Conservation (phyloP, 73 alveolate genomes). For the Blepharisma stoltei region DNA sequence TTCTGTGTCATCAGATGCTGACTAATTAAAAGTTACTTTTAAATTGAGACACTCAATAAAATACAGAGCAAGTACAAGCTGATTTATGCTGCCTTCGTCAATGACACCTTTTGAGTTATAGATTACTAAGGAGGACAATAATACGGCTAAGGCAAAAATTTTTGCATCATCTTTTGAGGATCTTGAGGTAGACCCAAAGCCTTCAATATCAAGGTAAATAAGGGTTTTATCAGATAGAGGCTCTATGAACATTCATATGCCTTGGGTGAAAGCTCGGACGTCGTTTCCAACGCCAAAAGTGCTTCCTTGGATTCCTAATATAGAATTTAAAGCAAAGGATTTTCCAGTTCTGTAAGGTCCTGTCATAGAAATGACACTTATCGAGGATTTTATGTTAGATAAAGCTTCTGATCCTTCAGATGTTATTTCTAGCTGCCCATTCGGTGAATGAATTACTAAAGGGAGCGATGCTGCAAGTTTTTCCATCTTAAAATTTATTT, state of each 20-base stretch:
- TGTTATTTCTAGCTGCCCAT: too few species aligned
- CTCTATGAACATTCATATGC: constrained; percentile 85
- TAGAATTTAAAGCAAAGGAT: constrained; percentile 69
- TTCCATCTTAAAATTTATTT: too few species aligned
- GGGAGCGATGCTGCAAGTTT: too few species aligned
- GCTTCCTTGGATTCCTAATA: constrained; percentile 31
- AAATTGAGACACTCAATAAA: constrained; percentile 52
- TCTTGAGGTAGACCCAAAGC: constrained; percentile 83
- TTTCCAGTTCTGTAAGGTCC: constrained; percentile 94
- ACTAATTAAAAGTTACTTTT: background rate
- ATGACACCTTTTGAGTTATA: constrained; percentile 87
- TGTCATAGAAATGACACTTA: constrained; percentile 83
- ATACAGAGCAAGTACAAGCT: constrained; percentile 84
- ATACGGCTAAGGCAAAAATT: constrained; percentile 79
- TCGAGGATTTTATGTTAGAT: background rate
- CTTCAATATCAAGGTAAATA: constrained; percentile 81
- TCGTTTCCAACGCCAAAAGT: background rate
- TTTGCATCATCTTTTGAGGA: constrained; percentile 82
- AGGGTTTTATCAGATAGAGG: constrained; percentile 68
- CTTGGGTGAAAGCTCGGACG: constrained; percentile 84
- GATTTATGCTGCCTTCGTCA: constrained; percentile 74
- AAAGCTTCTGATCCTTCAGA: too few species aligned
- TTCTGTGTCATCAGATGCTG: too few species aligned
- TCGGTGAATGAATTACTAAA: too few species aligned
- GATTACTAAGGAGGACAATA: constrained; percentile 68